Evolutionary conservation across 768 basidiomycete species (phyloP).

Genomic region (Russula sp.): DNA sequence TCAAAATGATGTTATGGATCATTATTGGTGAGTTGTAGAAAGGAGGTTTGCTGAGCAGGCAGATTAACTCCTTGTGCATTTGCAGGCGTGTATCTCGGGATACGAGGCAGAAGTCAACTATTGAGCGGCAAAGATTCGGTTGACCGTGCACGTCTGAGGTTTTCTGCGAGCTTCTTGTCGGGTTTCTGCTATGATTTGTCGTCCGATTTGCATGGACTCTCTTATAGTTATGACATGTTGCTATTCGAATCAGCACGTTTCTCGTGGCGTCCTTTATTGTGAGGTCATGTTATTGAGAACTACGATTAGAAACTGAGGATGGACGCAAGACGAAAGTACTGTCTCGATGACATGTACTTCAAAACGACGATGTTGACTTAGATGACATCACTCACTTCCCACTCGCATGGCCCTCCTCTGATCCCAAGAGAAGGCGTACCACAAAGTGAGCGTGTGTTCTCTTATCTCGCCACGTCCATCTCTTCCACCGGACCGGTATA

Average conservation of each 20-base stretch:
- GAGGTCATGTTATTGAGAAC: too few species aligned
- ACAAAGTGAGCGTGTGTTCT: too few species aligned
- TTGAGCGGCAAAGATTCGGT: conserved; percentile 36
- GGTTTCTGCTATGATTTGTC: neutral
- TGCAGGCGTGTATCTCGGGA: conserved; percentile 80
- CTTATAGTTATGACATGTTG: neutral
- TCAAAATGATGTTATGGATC: conserved; percentile 88
- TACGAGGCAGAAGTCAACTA: conserved; percentile 44
- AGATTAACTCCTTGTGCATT: conserved; percentile 35
- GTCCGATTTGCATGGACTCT: neutral
- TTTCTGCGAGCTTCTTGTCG: neutral
- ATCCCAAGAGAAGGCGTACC: too few species aligned
- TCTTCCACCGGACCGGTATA: neutral
- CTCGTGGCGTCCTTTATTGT: too few species aligned
- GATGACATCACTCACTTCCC: too few species aligned
- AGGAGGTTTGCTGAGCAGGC: neutral
- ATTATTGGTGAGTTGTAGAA: conserved; percentile 69
- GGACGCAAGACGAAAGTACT: too few species aligned
- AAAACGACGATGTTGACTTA: too few species aligned
- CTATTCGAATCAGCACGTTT: neutral
- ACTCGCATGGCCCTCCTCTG: too few species aligned
- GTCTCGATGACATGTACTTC: too few species aligned
- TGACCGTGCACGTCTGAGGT: conserved; percentile 8
- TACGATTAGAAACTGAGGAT: too few species aligned
- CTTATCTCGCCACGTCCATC: too few species aligned